phyloP scores from a whole-genome alignment of 2,329 filamentous ascomycete species.

The Pezicula radicicola region DNA sequence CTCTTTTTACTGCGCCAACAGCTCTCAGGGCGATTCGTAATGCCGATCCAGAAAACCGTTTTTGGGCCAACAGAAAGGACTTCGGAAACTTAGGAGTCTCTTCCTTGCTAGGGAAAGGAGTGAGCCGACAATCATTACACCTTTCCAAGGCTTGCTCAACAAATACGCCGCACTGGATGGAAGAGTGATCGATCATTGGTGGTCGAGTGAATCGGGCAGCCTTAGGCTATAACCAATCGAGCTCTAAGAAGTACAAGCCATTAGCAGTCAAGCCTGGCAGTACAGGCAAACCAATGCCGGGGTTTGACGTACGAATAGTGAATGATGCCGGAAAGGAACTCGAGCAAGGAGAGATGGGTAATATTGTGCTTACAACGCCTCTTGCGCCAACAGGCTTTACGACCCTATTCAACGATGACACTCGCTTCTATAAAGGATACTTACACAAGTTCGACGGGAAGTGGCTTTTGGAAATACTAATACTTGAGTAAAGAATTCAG shows the following conservation, averaged over 20 bases:
- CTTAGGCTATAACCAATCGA: slow-evolving; percentile 48
- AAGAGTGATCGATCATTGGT: slow-evolving; percentile 69
- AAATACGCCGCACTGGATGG: slow-evolving; percentile 63
- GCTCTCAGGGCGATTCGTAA: slow-evolving; percentile 84
- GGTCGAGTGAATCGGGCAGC: slow-evolving; percentile 67
- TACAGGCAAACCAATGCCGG: slow-evolving; percentile 87
- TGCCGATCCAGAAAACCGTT: slow-evolving; percentile 73
- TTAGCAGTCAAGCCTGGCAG: slow-evolving; percentile 75
- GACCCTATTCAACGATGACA: slow-evolving; percentile 81
- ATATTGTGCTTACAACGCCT: slow-evolving; percentile 81
- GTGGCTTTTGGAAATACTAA: too few species aligned
- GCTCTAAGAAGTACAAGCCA: slow-evolving; percentile 37
- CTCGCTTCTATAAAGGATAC: slow-evolving; percentile 82
- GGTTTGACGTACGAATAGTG: slow-evolving; percentile 83
- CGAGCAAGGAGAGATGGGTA: slow-evolving; percentile 74
- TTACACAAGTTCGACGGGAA: slow-evolving; percentile 75
- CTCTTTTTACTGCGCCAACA: slow-evolving; percentile 82
- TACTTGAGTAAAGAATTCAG: too few species aligned
- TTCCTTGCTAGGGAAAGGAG: slow-evolving; percentile 90
- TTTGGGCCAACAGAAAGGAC: slow-evolving; percentile 65
- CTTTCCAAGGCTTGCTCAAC: slow-evolving; percentile 72
- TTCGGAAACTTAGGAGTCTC: slow-evolving; percentile 69
- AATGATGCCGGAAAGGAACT: slow-evolving; percentile 76
- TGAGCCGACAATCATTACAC: slow-evolving; percentile 78
- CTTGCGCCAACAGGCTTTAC: slow-evolving; percentile 84